Evolutionary conservation across 148 eudicot genomes (phyloP), one percentile per base, ranked within the genome.

Genomic region (Rheum nobile): DNA sequence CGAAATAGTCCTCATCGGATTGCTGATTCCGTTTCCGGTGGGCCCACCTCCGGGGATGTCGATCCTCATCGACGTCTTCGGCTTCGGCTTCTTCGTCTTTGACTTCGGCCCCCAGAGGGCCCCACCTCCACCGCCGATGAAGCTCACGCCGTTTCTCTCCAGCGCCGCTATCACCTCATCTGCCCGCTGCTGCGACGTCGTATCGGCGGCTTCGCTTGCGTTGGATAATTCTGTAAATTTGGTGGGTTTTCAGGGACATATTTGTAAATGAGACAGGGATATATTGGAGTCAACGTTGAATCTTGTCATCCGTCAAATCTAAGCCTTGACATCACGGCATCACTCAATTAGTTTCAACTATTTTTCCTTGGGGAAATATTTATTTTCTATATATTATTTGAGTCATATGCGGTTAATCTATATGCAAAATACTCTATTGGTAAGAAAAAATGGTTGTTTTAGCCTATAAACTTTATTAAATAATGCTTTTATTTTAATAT

Each of bases 121-220:
- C 50, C 76, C 73, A 39, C 47, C 73, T 41, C 76, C 21, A 83
- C 87, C 1, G 89, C 83, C 84, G 0, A 85, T 73, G 5, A 91
- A 74, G 76, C 82, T 90, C 55, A 88, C 57, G 13, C 97, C 97
- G 80, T 95, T 87, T 67, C 78, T 88, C 42, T 91, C 89, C n/a
- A 91, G 85, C 13, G 93, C 87, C 4, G 87, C 82, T 55, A 86
- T 79, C n/a, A 90, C 90, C 19, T 94, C 97, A 31, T 89, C 98
- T 16, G 88, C 84, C 69, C 84, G 86, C 44, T 87, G 77, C 28
- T 43, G 77, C 74, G 48, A 74, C 73, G 75, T 80, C n/a, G 71
- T 22, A 22, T 79, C 91, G 7, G 72, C 77, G 14, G 82, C 84
- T 43, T 82, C 87, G 73, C 76, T 78, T 13, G 26, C 79, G 35